A percentile compares a stretch with the other conserved stretches of the same genome.
These are phyloP conservation scores for Fraxinus platypoda DNA, from an alignment of 305 asterid genomes.

Conservation along the genomic window DNA sequence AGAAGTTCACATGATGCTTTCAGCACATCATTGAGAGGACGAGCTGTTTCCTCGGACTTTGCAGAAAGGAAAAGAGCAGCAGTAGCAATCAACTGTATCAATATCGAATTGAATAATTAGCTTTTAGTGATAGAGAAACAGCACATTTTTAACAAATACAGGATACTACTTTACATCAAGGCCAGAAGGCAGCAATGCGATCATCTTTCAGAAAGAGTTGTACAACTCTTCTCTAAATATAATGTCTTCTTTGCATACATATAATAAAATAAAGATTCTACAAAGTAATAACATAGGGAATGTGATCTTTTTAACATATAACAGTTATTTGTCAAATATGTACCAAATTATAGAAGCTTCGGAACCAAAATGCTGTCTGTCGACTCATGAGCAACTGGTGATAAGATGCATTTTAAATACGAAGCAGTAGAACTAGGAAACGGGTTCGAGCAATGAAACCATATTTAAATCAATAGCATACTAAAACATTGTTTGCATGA, in stretches of 20 bases:
- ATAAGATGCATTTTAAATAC: not conserved
- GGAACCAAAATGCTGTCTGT: not conserved
- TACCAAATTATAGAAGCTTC: not conserved
- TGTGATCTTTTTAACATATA: not conserved
- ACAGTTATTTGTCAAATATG: not conserved
- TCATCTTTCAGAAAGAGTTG: not conserved
- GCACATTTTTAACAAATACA: conserved; percentile 12
- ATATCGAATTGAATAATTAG: conserved; percentile 27
- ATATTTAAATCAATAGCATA: not conserved
- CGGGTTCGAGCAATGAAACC: not conserved
- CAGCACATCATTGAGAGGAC: conserved; percentile 79
- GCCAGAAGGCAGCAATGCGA: not conserved
- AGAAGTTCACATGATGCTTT: conserved; percentile 71
- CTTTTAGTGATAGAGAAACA: conserved; percentile 15
- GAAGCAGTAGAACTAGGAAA: not conserved
- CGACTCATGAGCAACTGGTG: not conserved
- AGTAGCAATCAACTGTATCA: conserved; percentile 84
- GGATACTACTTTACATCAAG: not conserved
- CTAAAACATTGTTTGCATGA: not conserved
- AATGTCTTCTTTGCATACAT: not conserved
- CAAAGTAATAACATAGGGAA: not conserved
- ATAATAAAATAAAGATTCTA: not conserved
- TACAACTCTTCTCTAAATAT: not conserved
- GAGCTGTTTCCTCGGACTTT: conserved; percentile 91
- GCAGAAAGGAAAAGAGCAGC: conserved; percentile 91